Base-by-base conservation (phyloP, 352 stramenopile species). In the Peronospora belbahrii region DNA sequence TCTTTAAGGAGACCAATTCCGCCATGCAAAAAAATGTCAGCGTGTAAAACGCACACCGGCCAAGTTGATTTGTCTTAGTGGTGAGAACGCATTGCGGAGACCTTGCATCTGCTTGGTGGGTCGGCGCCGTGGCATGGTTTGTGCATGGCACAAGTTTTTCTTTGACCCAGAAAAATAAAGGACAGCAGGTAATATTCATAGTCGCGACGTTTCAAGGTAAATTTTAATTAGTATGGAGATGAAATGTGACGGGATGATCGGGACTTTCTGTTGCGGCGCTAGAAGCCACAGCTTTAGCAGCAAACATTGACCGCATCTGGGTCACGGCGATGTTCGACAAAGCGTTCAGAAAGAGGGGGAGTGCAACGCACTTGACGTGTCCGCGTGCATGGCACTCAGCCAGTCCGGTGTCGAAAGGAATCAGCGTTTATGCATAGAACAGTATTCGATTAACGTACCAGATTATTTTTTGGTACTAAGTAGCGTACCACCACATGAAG, bases 131-230 rank as follows among this genome's bases (percentile, higher is more conserved):
- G 47, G 18, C n/a, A n/a, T n/a, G n/a, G n/a, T n/a, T n/a, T n/a
- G n/a, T 27, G 9, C 23, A 42, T 25, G 39, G 24, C 37, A 23
- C 7, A 20, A 18, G 6, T 6, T 7, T 27, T 27, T 4, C 23
- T 27, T 7, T 15, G n/a, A 2, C 13, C 22, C 25, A 23, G 14
- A 18, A 37, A 47, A 20, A 54, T 51, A 43, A 38, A 33, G 20
- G 19, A n/a, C 39, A 42, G 24, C 39, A 27, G 15, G 14, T 27
- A 27, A 43, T 59, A 52, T 57, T 56, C 42, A 41, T 56, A 62
- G 48, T 62, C 53, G 48, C 53, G 53, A 52, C 42, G 42, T 49
- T 48, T 44, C 32, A 61, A 52, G 35, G 22, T 8, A 38, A 51
- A 35, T 36, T 51, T 31, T 52, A 47, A 52, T 57, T 38, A 45